A percentile compares a stretch with the other conserved stretches of the same genome.
Conservation (phyloP, 331 rosid genomes). For the Arachis monticola region DNA sequence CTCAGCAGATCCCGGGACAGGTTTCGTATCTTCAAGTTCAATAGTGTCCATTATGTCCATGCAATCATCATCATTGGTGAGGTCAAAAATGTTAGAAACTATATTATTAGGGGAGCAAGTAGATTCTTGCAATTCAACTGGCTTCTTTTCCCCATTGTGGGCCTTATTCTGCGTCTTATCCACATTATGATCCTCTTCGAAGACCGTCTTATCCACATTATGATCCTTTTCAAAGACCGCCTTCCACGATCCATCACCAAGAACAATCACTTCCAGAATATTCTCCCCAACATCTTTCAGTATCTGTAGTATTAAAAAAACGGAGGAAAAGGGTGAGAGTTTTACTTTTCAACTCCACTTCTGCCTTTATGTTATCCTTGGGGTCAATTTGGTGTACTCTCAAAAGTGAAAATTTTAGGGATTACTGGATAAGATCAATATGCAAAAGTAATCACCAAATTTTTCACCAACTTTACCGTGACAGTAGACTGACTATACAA, state of each 20-base stretch:
- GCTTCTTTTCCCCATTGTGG: constrained; percentile 45
- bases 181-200: constrained; percentile 49
- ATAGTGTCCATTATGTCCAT: constrained; percentile 49
- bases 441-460: constrained; percentile 18
- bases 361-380: constrained; percentile 9
- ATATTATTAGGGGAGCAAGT: constrained; percentile 24
- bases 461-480: constrained; percentile 31
- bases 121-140: constrained; percentile 51
- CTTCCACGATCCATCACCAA: constrained; percentile 91
- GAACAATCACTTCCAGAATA: constrained; percentile 67
- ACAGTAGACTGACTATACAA: constrained; percentile 28
- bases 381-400: constrained; percentile 33
- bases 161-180: constrained; percentile 46
- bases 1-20: constrained; percentile 37
- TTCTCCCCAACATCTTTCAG: constrained; percentile 74
- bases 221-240: constrained; percentile 40
- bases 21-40: constrained; percentile 68
- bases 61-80: constrained; percentile 59
- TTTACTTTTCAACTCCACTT: constrained; percentile 27
- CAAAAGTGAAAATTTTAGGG: neutral
- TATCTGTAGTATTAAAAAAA: constrained; percentile 53
- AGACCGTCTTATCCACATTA: no score
- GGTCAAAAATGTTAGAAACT: constrained; percentile 60
- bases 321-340: neutral
- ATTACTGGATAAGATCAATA: constrained; percentile 4